A percentile compares a stretch with the other conserved stretches of the same genome.
Evolutionary conservation across 257 asterid species (phyloP).

Genomic region (Asclepias syriaca): DNA sequence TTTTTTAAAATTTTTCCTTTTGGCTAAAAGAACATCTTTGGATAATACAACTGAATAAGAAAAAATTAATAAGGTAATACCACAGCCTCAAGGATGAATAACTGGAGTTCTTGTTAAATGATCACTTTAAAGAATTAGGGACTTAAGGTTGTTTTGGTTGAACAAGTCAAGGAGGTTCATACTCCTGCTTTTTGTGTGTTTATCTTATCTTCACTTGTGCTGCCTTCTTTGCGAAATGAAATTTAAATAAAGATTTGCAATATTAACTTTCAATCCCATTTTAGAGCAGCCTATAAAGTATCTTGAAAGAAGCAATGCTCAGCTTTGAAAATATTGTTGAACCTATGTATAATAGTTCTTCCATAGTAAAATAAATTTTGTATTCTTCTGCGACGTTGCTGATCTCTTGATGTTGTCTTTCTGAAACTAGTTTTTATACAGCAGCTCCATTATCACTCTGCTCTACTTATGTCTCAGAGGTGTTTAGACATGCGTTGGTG

Average conservation of each 20-base stretch:
- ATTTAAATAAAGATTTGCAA: background rate
- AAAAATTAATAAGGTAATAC: background rate
- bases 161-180: background rate
- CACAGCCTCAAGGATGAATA: background rate
- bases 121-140: background rate
- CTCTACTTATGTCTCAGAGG: conserved; percentile 49
- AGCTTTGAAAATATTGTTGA: background rate
- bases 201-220: too few species aligned
- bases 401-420: conserved; percentile 16
- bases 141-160: background rate
- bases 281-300: background rate
- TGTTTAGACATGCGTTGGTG: conserved; percentile 36
- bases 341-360: background rate
- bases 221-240: background rate
- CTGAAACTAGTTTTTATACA: conserved; percentile 59
- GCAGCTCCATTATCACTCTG: conserved; percentile 91
- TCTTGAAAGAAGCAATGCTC: background rate
- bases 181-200: background rate
- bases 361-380: background rate
- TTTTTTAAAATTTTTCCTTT: background rate
- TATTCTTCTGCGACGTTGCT: background rate
- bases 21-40: background rate
- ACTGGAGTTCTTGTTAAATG: background rate
- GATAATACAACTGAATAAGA: background rate
- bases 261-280: background rate